phyloP scores from a whole-genome alignment of 805 yeast species.

The Spathaspora arborariae region DNA sequence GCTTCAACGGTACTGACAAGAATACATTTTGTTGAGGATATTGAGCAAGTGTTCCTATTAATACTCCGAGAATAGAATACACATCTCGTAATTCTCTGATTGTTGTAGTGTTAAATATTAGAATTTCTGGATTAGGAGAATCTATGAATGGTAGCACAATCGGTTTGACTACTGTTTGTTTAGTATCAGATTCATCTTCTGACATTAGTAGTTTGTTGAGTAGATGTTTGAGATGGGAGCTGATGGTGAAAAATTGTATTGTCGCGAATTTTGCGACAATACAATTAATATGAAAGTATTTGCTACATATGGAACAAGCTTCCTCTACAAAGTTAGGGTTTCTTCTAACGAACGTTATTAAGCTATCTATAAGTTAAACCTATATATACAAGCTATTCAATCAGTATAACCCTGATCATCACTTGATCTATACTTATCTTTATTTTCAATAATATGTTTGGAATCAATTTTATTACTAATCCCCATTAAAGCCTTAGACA shows the following conservation, averaged over 20 bases:
- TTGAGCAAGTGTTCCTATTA: conserved; percentile 78
- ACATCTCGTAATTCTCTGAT: conserved; percentile 50
- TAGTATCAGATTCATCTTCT: neutral
- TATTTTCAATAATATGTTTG: conserved; percentile 49
- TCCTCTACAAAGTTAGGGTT: too few relatives aligned
- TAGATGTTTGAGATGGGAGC: neutral
- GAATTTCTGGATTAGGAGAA: conserved; percentile 26
- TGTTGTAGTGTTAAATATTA: conserved; percentile 57
- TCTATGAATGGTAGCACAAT: conserved; percentile 8
- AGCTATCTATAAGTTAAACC: neutral
- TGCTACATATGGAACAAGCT: too few relatives aligned
- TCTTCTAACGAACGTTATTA: too few relatives aligned
- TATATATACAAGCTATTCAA: neutral
- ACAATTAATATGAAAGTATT: too few relatives aligned
- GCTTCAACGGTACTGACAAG: conserved; percentile 74
- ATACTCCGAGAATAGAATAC: conserved; percentile 68
- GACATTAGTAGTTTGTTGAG: neutral
- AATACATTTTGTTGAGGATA: conserved; percentile 95
- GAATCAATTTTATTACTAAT: conserved; percentile 78
- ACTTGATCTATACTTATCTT: conserved; percentile 57
- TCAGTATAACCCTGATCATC: conserved; percentile 2
- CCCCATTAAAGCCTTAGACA: conserved; percentile 79
- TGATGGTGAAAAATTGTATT: too few relatives aligned
- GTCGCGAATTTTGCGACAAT: too few relatives aligned
- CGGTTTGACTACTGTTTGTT: neutral